Evolutionary conservation across 1,139 yeast species (phyloP).

Genomic region (Suhomyces coccinellae): DNA sequence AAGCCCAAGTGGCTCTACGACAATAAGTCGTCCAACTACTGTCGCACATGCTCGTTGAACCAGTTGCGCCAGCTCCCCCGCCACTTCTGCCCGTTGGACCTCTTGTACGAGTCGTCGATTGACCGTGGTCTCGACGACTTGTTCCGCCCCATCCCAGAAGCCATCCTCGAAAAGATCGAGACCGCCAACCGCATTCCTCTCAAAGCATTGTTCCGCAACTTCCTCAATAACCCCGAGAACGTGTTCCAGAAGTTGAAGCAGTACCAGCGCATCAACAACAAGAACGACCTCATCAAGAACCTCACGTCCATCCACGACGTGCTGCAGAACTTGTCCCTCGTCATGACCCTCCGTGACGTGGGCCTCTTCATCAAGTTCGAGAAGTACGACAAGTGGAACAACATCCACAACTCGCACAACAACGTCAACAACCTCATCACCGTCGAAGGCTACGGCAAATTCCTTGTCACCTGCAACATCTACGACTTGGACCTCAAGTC

Average conservation of each 20-base stretch:
- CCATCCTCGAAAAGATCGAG: conserved; percentile 20
- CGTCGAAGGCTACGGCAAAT: conserved; percentile 29
- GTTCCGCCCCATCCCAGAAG: conserved; percentile 29
- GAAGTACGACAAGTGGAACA: conserved; percentile 30
- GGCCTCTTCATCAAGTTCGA: conserved; percentile 50
- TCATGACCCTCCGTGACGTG: conserved; percentile 59
- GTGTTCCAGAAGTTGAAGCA: conserved; percentile 41
- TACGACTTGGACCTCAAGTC: conserved; percentile 49
- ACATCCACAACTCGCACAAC: conserved; percentile 37
- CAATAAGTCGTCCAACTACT: conserved; percentile 37
- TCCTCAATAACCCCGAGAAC: conserved; percentile 32
- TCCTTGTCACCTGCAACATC: conserved; percentile 38
- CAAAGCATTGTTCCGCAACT: conserved; percentile 27
- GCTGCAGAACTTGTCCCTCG: conserved; percentile 42
- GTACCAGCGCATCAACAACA: conserved; percentile 37
- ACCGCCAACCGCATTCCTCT: conserved; percentile 30
- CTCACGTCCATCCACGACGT: conserved; percentile 44
- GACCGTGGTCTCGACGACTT: conserved; percentile 39
- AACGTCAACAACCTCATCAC: conserved; percentile 34
- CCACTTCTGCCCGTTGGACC: conserved; percentile 49
- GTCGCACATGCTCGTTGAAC: conserved; percentile 47
- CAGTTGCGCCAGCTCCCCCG: conserved; percentile 33
- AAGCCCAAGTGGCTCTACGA: conserved; percentile 54
- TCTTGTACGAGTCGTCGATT: conserved; percentile 34
- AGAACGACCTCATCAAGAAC: conserved; percentile 36